A percentile compares a stretch with the other conserved stretches of the same genome.
Evolutionary conservation across 164 flowering plant species (phyloP).

Genomic region (Sextonia rubra): DNA sequence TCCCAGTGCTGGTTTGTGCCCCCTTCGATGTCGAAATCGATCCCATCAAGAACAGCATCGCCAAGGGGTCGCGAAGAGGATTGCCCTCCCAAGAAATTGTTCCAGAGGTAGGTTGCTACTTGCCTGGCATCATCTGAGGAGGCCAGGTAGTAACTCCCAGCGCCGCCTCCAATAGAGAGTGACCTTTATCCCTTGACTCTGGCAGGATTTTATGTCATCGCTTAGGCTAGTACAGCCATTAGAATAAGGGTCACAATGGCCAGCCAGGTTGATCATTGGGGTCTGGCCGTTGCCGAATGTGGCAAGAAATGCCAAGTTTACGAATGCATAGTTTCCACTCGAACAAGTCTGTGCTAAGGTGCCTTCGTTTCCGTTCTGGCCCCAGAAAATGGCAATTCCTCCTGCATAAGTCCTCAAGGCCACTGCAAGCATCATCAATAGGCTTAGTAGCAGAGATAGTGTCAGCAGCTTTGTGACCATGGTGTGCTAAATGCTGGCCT

Average conservation of each 20-base stretch:
- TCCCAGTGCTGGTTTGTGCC: background rate
- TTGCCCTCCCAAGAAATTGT: slow-evolving; percentile 7
- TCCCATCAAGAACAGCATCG: background rate
- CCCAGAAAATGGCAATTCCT: slow-evolving; percentile 16
- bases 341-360: slow-evolving; percentile 14
- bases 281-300: slow-evolving; percentile 10
- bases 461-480: no score
- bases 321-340: slow-evolving; percentile 3
- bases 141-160: slow-evolving; percentile 10
- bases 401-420: background rate
- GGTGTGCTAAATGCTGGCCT: no score
- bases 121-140: slow-evolving; percentile 7
- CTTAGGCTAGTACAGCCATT: slow-evolving; percentile 7
- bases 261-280: slow-evolving; percentile 12
- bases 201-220: slow-evolving; percentile 4
- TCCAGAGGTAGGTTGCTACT: slow-evolving; percentile 4
- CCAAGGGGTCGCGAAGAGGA: background rate
- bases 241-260: slow-evolving; percentile 8
- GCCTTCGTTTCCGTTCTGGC: slow-evolving; percentile 13
- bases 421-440: background rate
- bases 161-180: slow-evolving; percentile 1
- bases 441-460: no score
- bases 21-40: slow-evolving; percentile 7
- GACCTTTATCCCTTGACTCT: slow-evolving; percentile 2
- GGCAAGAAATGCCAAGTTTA: slow-evolving; percentile 10